Conservation (phyloP, 768 basidiomycete genomes). For the Sporobolomyces phaffii region DNA sequence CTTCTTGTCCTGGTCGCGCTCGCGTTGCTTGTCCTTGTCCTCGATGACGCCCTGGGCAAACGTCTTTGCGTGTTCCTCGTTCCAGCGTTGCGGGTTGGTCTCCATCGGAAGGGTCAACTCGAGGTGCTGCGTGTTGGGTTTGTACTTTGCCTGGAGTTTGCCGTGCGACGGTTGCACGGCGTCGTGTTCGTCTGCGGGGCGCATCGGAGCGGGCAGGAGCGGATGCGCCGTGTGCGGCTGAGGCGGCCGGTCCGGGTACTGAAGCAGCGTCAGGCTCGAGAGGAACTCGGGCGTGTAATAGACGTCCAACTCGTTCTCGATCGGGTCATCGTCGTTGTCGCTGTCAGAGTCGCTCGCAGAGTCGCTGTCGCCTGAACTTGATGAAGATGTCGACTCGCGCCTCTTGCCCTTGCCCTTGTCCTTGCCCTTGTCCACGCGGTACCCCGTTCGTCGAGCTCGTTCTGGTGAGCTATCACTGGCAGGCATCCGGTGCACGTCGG, state of each 20-base stretch:
- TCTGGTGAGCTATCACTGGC: too few species aligned
- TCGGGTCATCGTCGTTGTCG: slow-evolving; percentile 39
- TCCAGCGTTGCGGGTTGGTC: slow-evolving; percentile 36
- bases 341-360: background rate
- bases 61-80: slow-evolving; percentile 36
- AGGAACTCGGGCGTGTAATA: slow-evolving; percentile 42
- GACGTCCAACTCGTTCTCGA: slow-evolving; percentile 42
- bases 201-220: slow-evolving; percentile 37
- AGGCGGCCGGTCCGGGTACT: slow-evolving; percentile 43
- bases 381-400: background rate
- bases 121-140: slow-evolving; percentile 40
- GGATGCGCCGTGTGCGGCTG: slow-evolving; percentile 40
- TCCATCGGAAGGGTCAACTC: slow-evolving; percentile 42
- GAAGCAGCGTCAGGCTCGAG: slow-evolving; percentile 42
- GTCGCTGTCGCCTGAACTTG: background rate
- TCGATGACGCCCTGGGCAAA: slow-evolving; percentile 35
- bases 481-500: background rate
- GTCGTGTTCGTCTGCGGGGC: slow-evolving; percentile 26
- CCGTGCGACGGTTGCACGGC: slow-evolving; percentile 12
- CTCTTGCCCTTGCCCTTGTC: background rate
- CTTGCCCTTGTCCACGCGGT: too few species aligned
- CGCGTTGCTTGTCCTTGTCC: slow-evolving; percentile 25
- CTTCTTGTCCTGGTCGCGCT: slow-evolving; percentile 18
- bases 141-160: slow-evolving; percentile 39
- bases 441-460: background rate